These are phyloP conservation scores for Galerina sulciceps DNA, from an alignment of 768 basidiomycete species.

Conservation along the genomic window DNA sequence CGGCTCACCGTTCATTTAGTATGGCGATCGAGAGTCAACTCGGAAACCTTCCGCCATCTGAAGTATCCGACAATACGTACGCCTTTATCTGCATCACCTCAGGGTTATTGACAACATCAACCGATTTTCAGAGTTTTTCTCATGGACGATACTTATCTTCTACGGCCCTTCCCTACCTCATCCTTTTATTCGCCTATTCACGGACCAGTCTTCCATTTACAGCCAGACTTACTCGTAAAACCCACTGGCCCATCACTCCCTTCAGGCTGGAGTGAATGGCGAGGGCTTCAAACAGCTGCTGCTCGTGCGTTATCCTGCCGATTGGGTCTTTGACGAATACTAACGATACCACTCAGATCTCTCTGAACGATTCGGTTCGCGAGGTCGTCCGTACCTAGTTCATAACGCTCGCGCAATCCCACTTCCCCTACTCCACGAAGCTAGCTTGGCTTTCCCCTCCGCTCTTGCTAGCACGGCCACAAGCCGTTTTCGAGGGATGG, in stretches of 20 bases:
- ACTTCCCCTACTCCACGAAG: constrained; percentile 2
- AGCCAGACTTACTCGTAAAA: not conserved
- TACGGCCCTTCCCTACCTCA: not conserved
- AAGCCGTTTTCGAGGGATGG: not conserved
- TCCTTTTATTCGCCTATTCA: constrained; percentile 5
- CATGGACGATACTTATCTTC: constrained; percentile 5
- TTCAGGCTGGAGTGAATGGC: constrained; percentile 4
- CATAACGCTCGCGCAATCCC: constrained; percentile 5
- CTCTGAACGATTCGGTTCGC: not conserved
- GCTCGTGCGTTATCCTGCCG: not conserved
- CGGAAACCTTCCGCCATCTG: not conserved
- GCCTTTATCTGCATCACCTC: not conserved
- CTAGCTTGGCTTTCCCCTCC: not conserved
- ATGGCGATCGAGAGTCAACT: constrained; percentile 9
- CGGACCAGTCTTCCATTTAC: constrained; percentile 1
- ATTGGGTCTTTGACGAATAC: not conserved
- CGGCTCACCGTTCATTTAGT: not conserved
- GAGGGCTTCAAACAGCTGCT: constrained; percentile 1
- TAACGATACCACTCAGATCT: not conserved
- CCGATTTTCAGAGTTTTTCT: not conserved
- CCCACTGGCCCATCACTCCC: not conserved
- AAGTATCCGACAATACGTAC: constrained; percentile 2
- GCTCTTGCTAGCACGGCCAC: constrained; percentile 3
- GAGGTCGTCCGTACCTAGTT: constrained; percentile 2
- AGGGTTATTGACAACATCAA: not conserved